These are phyloP conservation scores for Colletotrichum theobromicola DNA, from an alignment of 2,329 filamentous ascomycete genomes.

Conservation along the genomic window DNA sequence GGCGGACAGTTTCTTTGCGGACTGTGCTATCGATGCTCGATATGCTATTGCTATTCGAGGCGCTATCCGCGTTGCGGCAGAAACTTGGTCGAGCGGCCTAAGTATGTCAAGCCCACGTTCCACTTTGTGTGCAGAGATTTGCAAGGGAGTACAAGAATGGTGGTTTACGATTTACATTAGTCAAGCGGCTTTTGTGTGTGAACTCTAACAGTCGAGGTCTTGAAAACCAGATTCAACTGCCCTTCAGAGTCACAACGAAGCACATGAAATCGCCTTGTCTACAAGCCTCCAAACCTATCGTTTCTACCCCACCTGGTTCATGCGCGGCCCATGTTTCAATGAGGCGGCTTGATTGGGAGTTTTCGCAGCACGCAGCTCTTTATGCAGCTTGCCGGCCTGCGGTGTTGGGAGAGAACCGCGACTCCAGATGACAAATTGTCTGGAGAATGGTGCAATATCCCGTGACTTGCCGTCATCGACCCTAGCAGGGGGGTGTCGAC, in stretches of 20 bases:
- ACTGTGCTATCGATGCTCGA: no score
- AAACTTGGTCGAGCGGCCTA: background rate
- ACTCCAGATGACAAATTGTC: constrained; percentile 44
- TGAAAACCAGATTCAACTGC: background rate
- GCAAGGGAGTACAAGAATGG: background rate
- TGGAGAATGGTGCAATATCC: constrained; percentile 64
- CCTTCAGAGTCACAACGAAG: constrained; percentile 12
- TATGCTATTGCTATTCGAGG: background rate
- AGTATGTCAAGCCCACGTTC: no score
- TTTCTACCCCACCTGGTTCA: constrained; percentile 20
- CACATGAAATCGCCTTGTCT: constrained; percentile 12
- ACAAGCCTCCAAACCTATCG: background rate
- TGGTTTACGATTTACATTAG: constrained; percentile 4
- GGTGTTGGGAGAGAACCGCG: constrained; percentile 24
- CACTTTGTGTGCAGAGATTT: background rate
- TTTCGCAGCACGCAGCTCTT: background rate
- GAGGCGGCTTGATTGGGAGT: constrained; percentile 35
- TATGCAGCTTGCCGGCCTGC: constrained; percentile 22
- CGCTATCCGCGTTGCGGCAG: background rate
- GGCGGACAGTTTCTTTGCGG: no score
- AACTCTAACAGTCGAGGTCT: background rate
- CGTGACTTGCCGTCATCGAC: constrained; percentile 51
- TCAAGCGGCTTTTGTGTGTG: constrained; percentile 3
- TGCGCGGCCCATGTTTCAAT: constrained; percentile 20
- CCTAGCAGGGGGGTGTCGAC: constrained; percentile 21